Evolutionary conservation across 2,329 filamentous ascomycete genomes (phyloP), one percentile per base, ranked within the genome.

Genomic region (Cytospora chrysosperma): DNA sequence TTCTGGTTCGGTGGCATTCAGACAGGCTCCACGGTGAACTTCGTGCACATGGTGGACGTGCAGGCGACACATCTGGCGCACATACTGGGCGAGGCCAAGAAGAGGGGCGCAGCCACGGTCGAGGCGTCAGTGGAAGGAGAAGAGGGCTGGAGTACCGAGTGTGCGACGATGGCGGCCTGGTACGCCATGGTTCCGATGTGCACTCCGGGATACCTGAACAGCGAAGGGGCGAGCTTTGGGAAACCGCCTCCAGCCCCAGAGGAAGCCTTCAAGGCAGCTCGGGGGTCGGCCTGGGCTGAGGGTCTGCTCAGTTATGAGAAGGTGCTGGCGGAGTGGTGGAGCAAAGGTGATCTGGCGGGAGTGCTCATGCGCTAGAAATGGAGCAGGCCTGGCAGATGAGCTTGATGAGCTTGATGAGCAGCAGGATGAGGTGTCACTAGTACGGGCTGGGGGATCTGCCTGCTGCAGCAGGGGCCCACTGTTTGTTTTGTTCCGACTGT

Each of bases 241-340:
- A 49, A 55, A 37, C 34, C 24, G 50, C 50, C 51, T 27, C n/a
- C n/a, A n/a, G 59, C 34, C 10, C 50, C 26, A 17, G 59, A 32
- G 19, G 50, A 61, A 8, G 50, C 21, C 27, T 49, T 49, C 30
- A 56, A 49, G 59, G 17, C 19, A 24, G 59, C 50, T 15, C 34
- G 50, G 8, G 52, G 30, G 15, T 54, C 59, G 51, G 13, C 59
- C 9, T 61, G 26, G 26, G 26, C 34, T 0, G 52, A 37, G 9
- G 59, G 50, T 17, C 6, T 54, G 5, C 7, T 49, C 19, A 50
- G 40, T 19, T 61, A 54, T 37, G 37, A 61, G 12, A 30, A 26
- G 26, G 27, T 61, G 1, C 26, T 61, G 50, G 19, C 28, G 15
- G 34, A 61, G 51, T 61, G 59, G 59, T 47, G 59, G 59, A 50